A percentile compares a stretch with the other conserved stretches of the same genome.
Conservation (phyloP, 768 basidiomycete genomes). For the Leccinellum luteum region DNA sequence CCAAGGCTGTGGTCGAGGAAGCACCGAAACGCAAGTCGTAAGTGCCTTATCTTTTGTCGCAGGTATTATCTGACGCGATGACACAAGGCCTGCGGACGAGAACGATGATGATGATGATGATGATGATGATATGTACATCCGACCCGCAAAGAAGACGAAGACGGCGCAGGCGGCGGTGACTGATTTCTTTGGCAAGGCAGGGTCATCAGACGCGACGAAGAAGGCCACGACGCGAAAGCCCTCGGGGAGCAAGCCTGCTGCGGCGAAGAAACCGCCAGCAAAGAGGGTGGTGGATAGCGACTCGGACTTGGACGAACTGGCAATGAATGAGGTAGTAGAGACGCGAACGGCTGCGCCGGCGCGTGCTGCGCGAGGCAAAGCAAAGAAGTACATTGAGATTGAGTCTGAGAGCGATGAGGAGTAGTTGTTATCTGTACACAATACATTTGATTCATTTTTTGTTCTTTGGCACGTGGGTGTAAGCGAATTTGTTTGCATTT, state of each 20-base stretch:
- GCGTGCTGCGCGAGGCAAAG: constrained; percentile 46
- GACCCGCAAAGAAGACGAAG: constrained; percentile 57
- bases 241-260: constrained; percentile 58
- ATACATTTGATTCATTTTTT: neutral
- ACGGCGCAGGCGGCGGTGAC: constrained; percentile 43
- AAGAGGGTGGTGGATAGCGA: constrained; percentile 41
- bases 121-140: constrained; percentile 42
- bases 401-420: constrained; percentile 47
- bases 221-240: constrained; percentile 46
- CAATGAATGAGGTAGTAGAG: constrained; percentile 44
- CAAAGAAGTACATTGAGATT: constrained; percentile 66
- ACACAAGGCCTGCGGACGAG: constrained; percentile 32
- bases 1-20: constrained; percentile 31
- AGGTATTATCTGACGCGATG: constrained; percentile 6
- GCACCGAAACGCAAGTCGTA: constrained; percentile 70
- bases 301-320: constrained; percentile 40
- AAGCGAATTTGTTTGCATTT: constrained; percentile 13
- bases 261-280: constrained; percentile 47
- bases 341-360: constrained; percentile 41
- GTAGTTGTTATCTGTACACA: neutral
- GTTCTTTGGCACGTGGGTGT: constrained; percentile 12
- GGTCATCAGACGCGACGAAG: constrained; percentile 37
- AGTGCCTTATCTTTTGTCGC: constrained; percentile 12
- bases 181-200: constrained; percentile 58
- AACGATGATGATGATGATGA: constrained; percentile 39